These are phyloP conservation scores for Albizia julibrissin DNA, from an alignment of 306 rosid genomes.

Conservation along the genomic window DNA sequence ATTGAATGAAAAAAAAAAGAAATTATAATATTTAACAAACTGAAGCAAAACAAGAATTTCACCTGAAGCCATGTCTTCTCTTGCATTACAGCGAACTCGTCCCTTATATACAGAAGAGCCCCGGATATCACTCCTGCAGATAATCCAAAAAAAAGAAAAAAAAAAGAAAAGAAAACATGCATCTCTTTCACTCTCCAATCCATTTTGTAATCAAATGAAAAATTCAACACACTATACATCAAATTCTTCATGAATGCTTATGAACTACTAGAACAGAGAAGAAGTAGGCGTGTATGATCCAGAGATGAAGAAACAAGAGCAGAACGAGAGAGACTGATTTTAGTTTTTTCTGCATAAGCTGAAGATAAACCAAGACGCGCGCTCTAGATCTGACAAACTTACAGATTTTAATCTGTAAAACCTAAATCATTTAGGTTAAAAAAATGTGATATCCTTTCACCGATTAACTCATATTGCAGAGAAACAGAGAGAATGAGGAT, in stretches of 20 bases:
- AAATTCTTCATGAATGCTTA: neutral
- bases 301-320: neutral
- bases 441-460: neutral
- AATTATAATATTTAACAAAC: neutral
- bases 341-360: neutral
- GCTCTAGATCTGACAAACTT: neutral
- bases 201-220: neutral
- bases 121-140: slow-evolving; percentile 68
- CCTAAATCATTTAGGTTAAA: neutral
- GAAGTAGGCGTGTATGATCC: neutral
- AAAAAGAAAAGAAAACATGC: neutral
- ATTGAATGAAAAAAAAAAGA: neutral
- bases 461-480: neutral
- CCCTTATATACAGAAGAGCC: slow-evolving; percentile 60
- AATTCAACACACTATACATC: neutral
- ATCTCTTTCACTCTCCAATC: neutral
- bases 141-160: neutral
- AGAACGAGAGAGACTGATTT: neutral
- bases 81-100: slow-evolving; percentile 51
- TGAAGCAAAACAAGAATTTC: neutral
- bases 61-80: slow-evolving; percentile 56
- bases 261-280: neutral
- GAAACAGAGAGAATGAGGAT: neutral
- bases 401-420: neutral
- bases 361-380: neutral